phyloP scores from a whole-genome alignment of 2,329 filamentous ascomycete genomes.

The Colletotrichum sp. region DNA sequence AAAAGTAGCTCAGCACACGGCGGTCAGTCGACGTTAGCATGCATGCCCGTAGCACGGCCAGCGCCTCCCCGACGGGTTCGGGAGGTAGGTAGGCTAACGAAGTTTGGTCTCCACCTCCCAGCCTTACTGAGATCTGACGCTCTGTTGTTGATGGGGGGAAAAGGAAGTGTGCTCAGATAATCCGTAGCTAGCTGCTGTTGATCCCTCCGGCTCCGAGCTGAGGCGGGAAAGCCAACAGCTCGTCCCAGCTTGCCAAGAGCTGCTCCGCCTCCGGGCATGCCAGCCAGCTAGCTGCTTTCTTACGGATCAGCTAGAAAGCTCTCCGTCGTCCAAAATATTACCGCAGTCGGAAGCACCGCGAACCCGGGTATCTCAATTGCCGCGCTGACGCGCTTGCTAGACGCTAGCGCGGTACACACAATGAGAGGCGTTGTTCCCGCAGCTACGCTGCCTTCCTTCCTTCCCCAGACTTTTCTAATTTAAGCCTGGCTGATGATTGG shows the following conservation, averaged over 20 bases:
- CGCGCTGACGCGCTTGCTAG: background rate
- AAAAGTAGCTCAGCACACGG: background rate
- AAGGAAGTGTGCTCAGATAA: background rate
- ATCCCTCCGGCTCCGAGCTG: background rate
- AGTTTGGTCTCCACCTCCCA: background rate
- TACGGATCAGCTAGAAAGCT: background rate
- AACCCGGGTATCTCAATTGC: background rate
- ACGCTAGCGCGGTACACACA: background rate
- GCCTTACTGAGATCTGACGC: background rate
- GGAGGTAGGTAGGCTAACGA: background rate
- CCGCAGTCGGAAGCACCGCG: background rate
- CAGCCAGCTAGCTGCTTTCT: background rate
- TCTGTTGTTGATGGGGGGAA: rapidly evolving
- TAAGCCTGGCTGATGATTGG: background rate
- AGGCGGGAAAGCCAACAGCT: background rate
- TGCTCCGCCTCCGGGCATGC: background rate
- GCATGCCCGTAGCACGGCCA: background rate
- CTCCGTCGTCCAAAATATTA: background rate
- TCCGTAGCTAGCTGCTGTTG: background rate
- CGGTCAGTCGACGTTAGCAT: background rate
- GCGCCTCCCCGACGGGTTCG: background rate
- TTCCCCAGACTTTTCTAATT: slow-evolving; percentile 7
- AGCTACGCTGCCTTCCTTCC: background rate
- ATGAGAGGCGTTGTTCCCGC: background rate
- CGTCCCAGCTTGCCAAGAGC: background rate